Evolutionary conservation across 2,329 filamentous ascomycete species (phyloP), one percentile per base, ranked within the genome.

Genomic region (Neodidymelliopsis sp.): DNA sequence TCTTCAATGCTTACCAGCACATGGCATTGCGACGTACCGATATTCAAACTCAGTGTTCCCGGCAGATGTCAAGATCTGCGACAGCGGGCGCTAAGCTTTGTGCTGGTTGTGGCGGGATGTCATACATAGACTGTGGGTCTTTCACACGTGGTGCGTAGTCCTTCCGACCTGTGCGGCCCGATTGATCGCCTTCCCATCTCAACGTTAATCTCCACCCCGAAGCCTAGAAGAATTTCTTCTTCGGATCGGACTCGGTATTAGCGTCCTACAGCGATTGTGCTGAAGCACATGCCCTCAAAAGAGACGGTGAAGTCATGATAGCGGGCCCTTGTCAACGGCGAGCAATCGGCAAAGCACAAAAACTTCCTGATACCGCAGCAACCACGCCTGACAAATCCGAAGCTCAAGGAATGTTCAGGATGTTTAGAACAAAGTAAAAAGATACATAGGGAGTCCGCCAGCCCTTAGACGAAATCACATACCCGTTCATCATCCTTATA

Each of bases 341-440:
- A 58, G 42, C 54, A 29, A 55, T 62, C 60, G 60, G 60, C 60
- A 50, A 63, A 60, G 52, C 41, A 55, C 45, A 52, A 59, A 60
- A 62, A 48, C 52, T 58, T 53, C 42, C 49, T 39, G 48, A 48
- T 33, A 54, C 43, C 43, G 39, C 41, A 46, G 51, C 16, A 44
- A 49, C 49, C 41, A 45, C 30, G 18, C 29, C 56, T 63, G 59
- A 62, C 62, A 62, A 62, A 65, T 60, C 48, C 50, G 44, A 39
- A 4, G 42, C 28, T 30, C 12, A 43, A 20, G 36, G 35, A 41
- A 33, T 29, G n/a, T 50, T 47, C 23, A 30, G 24, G 27, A 47
- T 45, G 30, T 3, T 29, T 33, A 24, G 6, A 12, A n/a, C 12
- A 36, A 4, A 25, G n/a, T 13, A 30, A 6, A 20, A 12, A 36